phyloP scores from a whole-genome alignment of 1,284 basidiomycete species.

The Puccinia hordei region DNA sequence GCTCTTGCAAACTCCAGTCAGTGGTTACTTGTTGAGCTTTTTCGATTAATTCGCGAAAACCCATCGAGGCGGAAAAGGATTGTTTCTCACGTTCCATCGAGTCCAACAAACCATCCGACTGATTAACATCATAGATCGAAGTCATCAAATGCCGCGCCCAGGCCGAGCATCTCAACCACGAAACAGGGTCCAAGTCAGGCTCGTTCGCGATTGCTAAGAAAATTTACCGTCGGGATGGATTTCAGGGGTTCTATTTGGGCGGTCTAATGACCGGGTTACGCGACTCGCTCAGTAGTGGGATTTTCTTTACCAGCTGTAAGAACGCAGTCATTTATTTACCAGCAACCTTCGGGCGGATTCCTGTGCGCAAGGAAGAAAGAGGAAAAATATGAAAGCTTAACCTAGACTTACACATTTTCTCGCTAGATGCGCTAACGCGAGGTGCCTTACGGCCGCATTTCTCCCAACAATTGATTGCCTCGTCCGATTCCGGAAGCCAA shows the following conservation, averaged over 20 bases:
- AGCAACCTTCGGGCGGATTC: background rate
- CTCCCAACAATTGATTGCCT: background rate
- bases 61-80: background rate
- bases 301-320: constrained; percentile 57
- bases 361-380: background rate
- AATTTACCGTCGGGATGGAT: constrained; percentile 55
- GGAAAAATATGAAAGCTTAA: background rate
- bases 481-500: constrained; percentile 28
- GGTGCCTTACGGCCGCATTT: constrained; percentile 13
- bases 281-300: constrained; percentile 56
- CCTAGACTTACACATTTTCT: background rate
- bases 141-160: constrained; percentile 58
- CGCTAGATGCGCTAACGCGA: constrained; percentile 24
- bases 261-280: constrained; percentile 57
- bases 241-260: constrained; percentile 57
- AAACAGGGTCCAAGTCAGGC: constrained; percentile 54
- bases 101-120: background rate
- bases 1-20: constrained; percentile 57
- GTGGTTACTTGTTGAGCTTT: constrained; percentile 31
- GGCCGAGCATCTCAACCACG: constrained; percentile 53
- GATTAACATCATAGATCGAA: constrained; percentile 54
- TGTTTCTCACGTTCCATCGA: background rate
- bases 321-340: background rate
- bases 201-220: constrained; percentile 55
- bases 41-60: background rate